Base-by-base conservation (phyloP, 352 stramenopile species). In the Peronospora destructor region DNA sequence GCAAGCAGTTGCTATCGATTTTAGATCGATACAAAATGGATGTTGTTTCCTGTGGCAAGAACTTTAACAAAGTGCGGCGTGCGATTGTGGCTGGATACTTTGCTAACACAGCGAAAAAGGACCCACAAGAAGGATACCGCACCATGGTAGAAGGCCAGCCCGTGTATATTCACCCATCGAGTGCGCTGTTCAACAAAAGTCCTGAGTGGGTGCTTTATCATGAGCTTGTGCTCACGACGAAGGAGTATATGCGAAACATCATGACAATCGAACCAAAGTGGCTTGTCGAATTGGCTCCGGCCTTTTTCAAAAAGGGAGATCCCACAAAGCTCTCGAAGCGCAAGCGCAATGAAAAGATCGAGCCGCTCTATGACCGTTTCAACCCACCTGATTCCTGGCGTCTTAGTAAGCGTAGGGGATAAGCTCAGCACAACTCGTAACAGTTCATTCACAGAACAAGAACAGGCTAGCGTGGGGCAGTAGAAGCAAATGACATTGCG, bases 171-270 rank as follows among this genome's bases (percentile, higher is more conserved):
- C 96, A 99, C 64, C 96, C 96, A 35, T 97, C 88, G 14, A 98
- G 87, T 36, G 87, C 96, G 10, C 59, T 99, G 29, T 99, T 99
- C 71, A 98, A 99, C 71, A 99, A 98, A 70, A 98, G 96, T 55
- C 96, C 96, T 0, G 95, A 99, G 66, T 99, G 94, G 86, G 77
- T 95, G 23, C 84, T 98, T 30, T 99, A 99, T 72, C 95, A 99
- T 68, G 96, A 99, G 48, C 79, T 99, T 28, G 91, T 91, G 51
- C 72, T 94, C 54, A 93, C 84, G n/a, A 91, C 84, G 11, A 95
- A 95, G 60, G 97, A 99, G 62, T 99, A 99, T 77, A 99, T 99
- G 97, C 86, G 96, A 53, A 98, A 98, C 60, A 95, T 99, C 49
- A 98, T 99, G 92, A 95, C 96, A 6, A 98, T 99, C 70, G 95